phyloP scores from a whole-genome alignment of 2,329 filamentous ascomycete genomes.

The Calonectria ilicicola region DNA sequence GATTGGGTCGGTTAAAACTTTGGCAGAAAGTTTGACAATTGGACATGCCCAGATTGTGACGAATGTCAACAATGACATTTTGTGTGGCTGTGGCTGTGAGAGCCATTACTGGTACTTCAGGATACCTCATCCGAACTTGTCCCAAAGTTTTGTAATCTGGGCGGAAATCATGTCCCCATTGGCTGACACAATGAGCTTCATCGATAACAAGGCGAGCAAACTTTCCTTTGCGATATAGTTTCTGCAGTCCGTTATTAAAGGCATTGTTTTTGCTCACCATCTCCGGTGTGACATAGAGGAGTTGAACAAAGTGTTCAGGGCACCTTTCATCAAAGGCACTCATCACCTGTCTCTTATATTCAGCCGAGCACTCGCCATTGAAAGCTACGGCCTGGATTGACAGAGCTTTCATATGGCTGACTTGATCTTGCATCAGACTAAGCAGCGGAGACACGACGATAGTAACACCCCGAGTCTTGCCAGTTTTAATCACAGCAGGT shows the following conservation, averaged over 20 bases:
- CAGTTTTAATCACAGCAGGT: constrained; percentile 84
- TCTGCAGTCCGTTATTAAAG: constrained; percentile 74
- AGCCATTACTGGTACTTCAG: constrained; percentile 89
- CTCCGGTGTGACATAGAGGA: constrained; percentile 96
- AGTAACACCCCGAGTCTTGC: constrained; percentile 87
- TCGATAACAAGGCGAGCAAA: constrained; percentile 95
- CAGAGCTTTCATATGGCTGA: constrained; percentile 80
- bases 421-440: constrained; percentile 98
- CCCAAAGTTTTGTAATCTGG: constrained; percentile 94
- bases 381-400: constrained; percentile 84
- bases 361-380: constrained; percentile 78
- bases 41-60: constrained; percentile 88
- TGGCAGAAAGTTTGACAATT: constrained; percentile 85
- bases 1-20: constrained; percentile 96
- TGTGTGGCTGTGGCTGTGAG: constrained; percentile 95
- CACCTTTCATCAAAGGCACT: constrained; percentile 69
- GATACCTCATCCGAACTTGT: constrained; percentile 77
- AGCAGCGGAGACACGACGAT: constrained; percentile 95
- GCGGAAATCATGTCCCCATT: constrained; percentile 98
- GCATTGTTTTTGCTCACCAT: constrained; percentile 87
- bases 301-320: constrained; percentile 82
- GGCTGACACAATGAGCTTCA: constrained; percentile 98
- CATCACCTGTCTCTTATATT: constrained; percentile 76
- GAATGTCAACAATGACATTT: constrained; percentile 92
- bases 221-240: constrained; percentile 76